A percentile compares a stretch with the other conserved stretches of the same genome.
phyloP scores from a whole-genome alignment of 2,329 filamentous ascomycete species.

The Trichoderma harzianum region DNA sequence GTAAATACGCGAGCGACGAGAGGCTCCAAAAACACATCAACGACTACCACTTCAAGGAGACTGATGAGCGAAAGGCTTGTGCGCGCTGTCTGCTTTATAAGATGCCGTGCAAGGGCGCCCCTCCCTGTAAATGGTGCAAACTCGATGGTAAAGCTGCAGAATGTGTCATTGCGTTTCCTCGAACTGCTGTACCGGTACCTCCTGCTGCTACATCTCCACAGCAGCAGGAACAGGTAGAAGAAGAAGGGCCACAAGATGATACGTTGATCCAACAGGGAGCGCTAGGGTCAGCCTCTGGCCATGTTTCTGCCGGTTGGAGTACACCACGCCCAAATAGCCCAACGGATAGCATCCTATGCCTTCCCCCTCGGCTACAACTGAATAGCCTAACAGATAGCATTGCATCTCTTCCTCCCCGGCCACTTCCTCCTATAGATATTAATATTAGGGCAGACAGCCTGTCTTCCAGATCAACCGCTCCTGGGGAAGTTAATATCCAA shows the following conservation, averaged over 20 bases:
- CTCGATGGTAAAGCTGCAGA: neutral
- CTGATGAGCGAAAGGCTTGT: conserved; percentile 19
- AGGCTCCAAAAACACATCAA: conserved; percentile 21
- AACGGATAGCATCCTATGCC: neutral
- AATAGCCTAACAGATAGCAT: neutral
- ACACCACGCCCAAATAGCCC: neutral
- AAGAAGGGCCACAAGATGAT: neutral
- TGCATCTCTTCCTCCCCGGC: neutral
- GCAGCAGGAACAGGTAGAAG: neutral
- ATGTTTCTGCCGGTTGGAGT: neutral
- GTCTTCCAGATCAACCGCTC: neutral
- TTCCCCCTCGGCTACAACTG: neutral
- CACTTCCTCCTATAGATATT: neutral
- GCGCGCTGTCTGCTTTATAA: conserved; percentile 29
- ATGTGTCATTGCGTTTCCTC: neutral
- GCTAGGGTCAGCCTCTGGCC: neutral
- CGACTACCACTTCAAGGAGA: conserved; percentile 27
- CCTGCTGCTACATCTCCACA: neutral
- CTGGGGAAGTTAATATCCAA: conserved; percentile 6
- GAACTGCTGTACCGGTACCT: neutral
- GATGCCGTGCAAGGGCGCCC: conserved; percentile 24
- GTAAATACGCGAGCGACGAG: conserved; percentile 26
- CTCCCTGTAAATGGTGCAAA: conserved; percentile 27
- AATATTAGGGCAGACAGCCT: neutral
- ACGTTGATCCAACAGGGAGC: neutral